Percentiles rank a stretch among this genome's conserved stretches.
Conservation (phyloP, 306 rosid genomes). For the Cercis canadensis region DNA sequence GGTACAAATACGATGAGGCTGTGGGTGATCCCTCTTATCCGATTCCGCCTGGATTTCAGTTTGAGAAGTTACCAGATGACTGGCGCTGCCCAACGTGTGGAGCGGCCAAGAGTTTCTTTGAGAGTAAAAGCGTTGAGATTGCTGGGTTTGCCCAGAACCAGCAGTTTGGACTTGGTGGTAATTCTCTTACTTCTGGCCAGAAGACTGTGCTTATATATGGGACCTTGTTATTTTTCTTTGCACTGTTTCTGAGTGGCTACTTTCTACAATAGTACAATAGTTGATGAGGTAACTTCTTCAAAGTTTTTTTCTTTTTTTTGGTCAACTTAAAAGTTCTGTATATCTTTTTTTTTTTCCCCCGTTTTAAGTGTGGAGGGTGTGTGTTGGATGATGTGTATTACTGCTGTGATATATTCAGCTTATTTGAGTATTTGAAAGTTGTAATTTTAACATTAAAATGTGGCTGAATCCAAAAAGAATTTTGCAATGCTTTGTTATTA, state of each 20-base stretch:
- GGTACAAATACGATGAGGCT: constrained; percentile 84
- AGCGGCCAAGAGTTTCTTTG: constrained; percentile 83
- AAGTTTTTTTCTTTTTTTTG: neutral
- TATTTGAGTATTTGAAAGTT: neutral
- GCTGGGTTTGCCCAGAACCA: constrained; percentile 97
- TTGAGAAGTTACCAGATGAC: constrained; percentile 82
- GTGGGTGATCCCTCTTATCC: constrained; percentile 90
- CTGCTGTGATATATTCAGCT: neutral
- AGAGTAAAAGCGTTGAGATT: constrained; percentile 88
- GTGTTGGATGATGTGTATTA: constrained; percentile 12
- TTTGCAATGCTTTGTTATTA: neutral
- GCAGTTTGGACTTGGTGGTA: constrained; percentile 91
- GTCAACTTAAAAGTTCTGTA: neutral
- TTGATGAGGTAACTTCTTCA: neutral
- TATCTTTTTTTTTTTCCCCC: no score
- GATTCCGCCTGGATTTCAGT: constrained; percentile 77
- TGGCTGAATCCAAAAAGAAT: neutral
- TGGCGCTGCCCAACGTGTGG: constrained; percentile 99
- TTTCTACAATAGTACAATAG: constrained; percentile 91
- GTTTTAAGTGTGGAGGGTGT: neutral
- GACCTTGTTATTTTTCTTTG: constrained; percentile 72
- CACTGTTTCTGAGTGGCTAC: constrained; percentile 80
- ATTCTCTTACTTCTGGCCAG: constrained; percentile 86
- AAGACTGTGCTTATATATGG: constrained; percentile 89
- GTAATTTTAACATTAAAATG: neutral